Base-by-base conservation (phyloP, 2,329 filamentous ascomycete genomes). In the Aspergillus sp. region DNA sequence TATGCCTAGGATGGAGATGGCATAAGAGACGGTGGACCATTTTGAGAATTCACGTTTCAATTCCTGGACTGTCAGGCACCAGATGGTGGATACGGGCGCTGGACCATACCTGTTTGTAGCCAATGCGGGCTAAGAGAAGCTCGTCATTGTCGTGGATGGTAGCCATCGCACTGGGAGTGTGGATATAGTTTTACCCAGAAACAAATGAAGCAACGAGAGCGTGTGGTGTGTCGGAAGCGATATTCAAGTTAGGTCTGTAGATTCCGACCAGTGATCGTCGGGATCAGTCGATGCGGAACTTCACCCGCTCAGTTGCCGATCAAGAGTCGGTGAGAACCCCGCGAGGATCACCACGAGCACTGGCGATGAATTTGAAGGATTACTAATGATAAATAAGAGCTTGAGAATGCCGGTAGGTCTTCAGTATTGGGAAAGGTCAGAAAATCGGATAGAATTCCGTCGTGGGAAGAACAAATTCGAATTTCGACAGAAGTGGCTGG, bases 11-110 rank as follows among this genome's bases (percentile, higher is more conserved):
- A 88, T 86, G 10, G 86, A 88, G 62, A 88, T 86, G 25, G 86
- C 86, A 73, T 88, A 88, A 3, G 86, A 88, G 3, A 88, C 78
- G 2, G 86, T 88, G 3, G 85, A 88, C 85, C 85, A 88, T 80
- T 84, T 86, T 39, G 83, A 87, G 68, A 89, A 88, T 66, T 88
- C 84, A 57, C 86, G 80, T 66, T 80, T 80, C 25, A 88, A 70
- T 70, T 88, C 85, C 86, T 88, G 25, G 17, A 8, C 23, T 23
- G 42, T 30, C 11, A 19, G 42, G 39, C 27, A 41, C 21, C 38
- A 19, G 27, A 25, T 30, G 15, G 10, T 3, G 6, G 5, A 36
- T 21, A 10, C 30, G n/a, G 5, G n/a, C 5, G 21, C 17, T 8
- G 13, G 47, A 19, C 60, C 75, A 58, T 74, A 87, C 86, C 74